These are phyloP conservation scores for Aegilops tauschii DNA, from an alignment of 176 grass and related monocot genomes.

Conservation along the genomic window DNA sequence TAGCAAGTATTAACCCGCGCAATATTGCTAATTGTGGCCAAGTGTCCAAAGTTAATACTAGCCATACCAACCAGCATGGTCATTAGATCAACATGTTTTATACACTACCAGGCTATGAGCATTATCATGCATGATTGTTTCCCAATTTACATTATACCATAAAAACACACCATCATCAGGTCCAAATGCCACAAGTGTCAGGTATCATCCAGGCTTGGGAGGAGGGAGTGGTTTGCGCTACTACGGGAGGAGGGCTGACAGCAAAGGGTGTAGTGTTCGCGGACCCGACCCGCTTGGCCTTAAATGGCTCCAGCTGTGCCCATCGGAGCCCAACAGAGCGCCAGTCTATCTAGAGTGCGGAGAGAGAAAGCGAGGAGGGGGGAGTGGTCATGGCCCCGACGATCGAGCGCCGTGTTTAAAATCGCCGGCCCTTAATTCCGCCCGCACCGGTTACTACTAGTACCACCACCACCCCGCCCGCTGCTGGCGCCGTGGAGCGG, in stretches of 20 bases:
- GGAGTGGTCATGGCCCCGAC: constrained; percentile 40
- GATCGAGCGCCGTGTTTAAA: constrained; percentile 48
- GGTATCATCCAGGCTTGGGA: background rate
- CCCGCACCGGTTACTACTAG: constrained; percentile 61
- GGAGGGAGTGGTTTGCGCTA: background rate
- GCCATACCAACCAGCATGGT: background rate
- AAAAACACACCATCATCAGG: background rate
- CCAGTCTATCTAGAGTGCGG: too few relatives aligned
- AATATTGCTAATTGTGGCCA: too few relatives aligned
- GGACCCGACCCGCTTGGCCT: constrained; percentile 59
- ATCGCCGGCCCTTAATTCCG: constrained; percentile 55
- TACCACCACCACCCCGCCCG: background rate
- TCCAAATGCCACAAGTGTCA: background rate
- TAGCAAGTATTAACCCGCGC: background rate
- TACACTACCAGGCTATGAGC: background rate
- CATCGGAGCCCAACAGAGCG: constrained; percentile 52
- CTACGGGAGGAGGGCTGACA: too few relatives aligned
- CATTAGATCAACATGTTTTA: background rate
- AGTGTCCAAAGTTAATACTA: background rate
- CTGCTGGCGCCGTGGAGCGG: background rate
- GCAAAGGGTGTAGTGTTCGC: background rate
- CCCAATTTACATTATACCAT: background rate
- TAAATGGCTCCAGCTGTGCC: constrained; percentile 87
- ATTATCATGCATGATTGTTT: background rate
- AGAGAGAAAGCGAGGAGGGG: background rate